Evolutionary conservation across 495 filamentous ascomycete genomes (phyloP), one percentile per base, ranked within the genome.

Genomic region (Podospora didyma): DNA sequence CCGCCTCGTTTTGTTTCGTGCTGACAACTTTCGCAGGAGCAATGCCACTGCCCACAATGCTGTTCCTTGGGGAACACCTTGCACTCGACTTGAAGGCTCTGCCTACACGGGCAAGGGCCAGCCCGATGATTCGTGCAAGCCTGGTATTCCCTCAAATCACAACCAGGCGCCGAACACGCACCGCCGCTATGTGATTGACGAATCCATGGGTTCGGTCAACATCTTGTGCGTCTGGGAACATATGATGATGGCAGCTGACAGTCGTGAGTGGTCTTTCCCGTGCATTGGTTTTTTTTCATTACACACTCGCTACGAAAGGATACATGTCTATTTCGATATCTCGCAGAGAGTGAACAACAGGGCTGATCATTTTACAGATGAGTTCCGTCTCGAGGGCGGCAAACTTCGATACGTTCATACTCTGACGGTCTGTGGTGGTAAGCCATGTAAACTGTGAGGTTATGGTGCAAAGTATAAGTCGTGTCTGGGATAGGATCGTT

Each of bases 401-500:
- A 76, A 74, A 66, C 41, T 77, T 23, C 58, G 75, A 7, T 77
- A 71, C 39, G 41, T 76, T 0, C 75, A 77, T 57, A 74, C 75
- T 1, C 75, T 77, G 60, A 76, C 75, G 1, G 65, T 58, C 24
- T 62, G 55, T 51, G 56, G 34, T 3, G 56, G 54, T n/a, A 24
- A 28, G 26, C 19, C 34, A 12, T 61, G 59, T 51, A 46, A 44
- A 35, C n/a, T 61, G 10, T 61, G 22, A 54, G n/a, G n/a, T n/a
- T n/a, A n/a, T n/a, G n/a, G n/a, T n/a, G n/a, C n/a, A n/a, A n/a
- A n/a, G n/a, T n/a, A n/a, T n/a, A n/a, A n/a, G n/a, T n/a, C n/a
- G n/a, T n/a, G n/a, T n/a, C n/a, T n/a, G n/a, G n/a, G n/a, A n/a
- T n/a, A n/a, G n/a, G n/a, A n/a, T n/a, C n/a, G n/a, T n/a, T n/a